Conservation (phyloP, 1,139 yeast genomes). For the Blastobotrys serpentis region DNA sequence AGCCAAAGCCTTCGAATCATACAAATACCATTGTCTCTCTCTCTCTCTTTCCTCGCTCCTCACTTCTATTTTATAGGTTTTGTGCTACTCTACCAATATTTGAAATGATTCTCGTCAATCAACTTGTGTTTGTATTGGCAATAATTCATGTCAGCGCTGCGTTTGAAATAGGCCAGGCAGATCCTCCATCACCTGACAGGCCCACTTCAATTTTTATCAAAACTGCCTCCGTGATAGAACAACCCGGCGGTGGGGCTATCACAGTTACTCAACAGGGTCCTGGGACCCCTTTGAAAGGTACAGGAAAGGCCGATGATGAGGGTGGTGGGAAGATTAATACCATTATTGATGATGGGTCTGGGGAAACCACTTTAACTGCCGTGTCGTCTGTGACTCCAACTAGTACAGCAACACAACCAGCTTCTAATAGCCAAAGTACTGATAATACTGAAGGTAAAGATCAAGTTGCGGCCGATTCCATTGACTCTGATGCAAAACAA, state of each 20-base stretch:
- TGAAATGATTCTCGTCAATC: neutral
- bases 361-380: neutral
- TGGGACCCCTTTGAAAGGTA: neutral
- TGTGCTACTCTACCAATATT: neutral
- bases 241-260: slow-evolving; percentile 4
- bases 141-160: neutral
- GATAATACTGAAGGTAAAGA: no score
- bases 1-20: neutral
- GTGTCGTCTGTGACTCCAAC: neutral
- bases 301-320: neutral
- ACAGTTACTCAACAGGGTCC: slow-evolving; percentile 4
- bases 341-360: neutral
- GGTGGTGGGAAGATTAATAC: slow-evolving; percentile 4
- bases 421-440: no score
- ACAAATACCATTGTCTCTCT: no score
- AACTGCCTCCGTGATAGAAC: slow-evolving; percentile 4
- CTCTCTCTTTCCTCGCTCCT: neutral
- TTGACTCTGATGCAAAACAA: no score
- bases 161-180: neutral
- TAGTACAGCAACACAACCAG: neutral
- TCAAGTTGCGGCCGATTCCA: no score
- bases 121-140: slow-evolving; percentile 1
- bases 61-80: neutral
- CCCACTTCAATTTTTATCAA: slow-evolving; percentile 3
- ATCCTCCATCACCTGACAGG: slow-evolving; percentile 4